phyloP scores from a whole-genome alignment of 164 flowering plant species.

The Macadamia integrifolia region DNA sequence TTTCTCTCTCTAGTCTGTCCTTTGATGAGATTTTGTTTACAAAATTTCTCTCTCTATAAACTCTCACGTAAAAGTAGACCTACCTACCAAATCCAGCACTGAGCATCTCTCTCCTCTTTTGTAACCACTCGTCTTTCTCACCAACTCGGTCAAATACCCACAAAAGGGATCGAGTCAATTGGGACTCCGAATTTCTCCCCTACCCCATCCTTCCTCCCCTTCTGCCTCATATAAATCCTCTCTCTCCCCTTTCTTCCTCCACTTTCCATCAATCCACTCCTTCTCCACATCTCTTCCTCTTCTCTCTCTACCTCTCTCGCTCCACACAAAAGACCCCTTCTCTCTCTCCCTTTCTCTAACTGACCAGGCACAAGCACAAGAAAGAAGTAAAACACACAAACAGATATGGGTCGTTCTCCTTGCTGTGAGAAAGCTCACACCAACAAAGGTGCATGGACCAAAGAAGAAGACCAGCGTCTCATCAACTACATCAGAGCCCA shows the following conservation, averaged over 20 bases:
- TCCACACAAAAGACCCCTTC: not conserved
- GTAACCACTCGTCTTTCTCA: slow-evolving; percentile 21
- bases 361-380: no score
- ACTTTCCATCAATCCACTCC: not conserved
- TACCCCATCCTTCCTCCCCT: not conserved
- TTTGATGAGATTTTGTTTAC: no score
- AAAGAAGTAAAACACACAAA: no score
- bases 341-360: no score
- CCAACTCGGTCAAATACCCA: slow-evolving; percentile 26
- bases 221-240: slow-evolving; percentile 6
- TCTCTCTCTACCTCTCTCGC: not conserved
- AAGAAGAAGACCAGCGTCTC: slow-evolving; percentile 25
- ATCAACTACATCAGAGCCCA: slow-evolving; percentile 19
- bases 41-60: not conserved
- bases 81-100: slow-evolving; percentile 20
- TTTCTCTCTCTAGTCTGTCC: no score
- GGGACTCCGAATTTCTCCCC: not conserved
- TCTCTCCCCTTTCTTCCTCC: slow-evolving; percentile 7
- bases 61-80: slow-evolving; percentile 12
- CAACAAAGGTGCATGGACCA: slow-evolving; percentile 30
- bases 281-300: not conserved
- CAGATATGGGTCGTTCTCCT: slow-evolving; percentile 22
- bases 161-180: slow-evolving; percentile 19
- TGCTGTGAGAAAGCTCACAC: slow-evolving; percentile 29
- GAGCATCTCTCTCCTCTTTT: slow-evolving; percentile 3